Evolutionary conservation across 2,329 filamentous ascomycete species (phyloP).

Genomic region (Lachnellula suecica): DNA sequence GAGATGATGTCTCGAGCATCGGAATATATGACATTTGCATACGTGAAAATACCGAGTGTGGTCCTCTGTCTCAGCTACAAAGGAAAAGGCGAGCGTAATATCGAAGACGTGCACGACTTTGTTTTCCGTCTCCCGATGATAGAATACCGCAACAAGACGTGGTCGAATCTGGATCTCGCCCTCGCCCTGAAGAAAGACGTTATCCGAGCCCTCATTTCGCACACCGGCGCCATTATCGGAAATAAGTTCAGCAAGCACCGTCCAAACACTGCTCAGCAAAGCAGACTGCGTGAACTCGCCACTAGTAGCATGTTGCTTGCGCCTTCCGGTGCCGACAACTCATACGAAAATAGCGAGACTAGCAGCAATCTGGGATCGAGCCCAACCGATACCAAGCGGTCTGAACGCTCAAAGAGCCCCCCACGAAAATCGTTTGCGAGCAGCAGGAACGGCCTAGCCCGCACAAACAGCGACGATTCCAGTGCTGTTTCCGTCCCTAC

Average conservation of each 20-base stretch:
- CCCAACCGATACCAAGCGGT: slow-evolving; percentile 21
- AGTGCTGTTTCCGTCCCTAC: slow-evolving; percentile 24
- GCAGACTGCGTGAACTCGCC: slow-evolving; percentile 79
- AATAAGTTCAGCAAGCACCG: slow-evolving; percentile 95
- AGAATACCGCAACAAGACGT: slow-evolving; percentile 98
- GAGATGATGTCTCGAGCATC: slow-evolving; percentile 96
- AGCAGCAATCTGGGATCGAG: slow-evolving; percentile 27
- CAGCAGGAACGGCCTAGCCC: slow-evolving; percentile 21
- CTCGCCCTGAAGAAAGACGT: slow-evolving; percentile 92
- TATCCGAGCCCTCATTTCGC: slow-evolving; percentile 88
- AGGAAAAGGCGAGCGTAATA: slow-evolving; percentile 89
- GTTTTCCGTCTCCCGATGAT: slow-evolving; percentile 93
- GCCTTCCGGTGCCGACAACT: slow-evolving; percentile 29
- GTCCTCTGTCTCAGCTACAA: slow-evolving; percentile 96
- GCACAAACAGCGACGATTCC: slow-evolving; percentile 28
- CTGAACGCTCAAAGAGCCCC: slow-evolving; percentile 30
- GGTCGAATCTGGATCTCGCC: slow-evolving; percentile 95
- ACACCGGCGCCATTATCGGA: slow-evolving; percentile 92
- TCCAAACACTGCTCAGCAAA: slow-evolving; percentile 76
- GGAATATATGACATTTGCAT: slow-evolving; percentile 95
- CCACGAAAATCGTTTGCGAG: slow-evolving; percentile 30
- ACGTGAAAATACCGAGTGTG: slow-evolving; percentile 92
- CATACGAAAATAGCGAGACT: slow-evolving; percentile 32
- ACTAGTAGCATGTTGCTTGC: slow-evolving; percentile 50
- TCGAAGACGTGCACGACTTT: slow-evolving; percentile 96